A percentile compares a stretch with the other conserved stretches of the same genome.
Conservation (phyloP, 164 flowering plant genomes). For the Tinospora cordifolia region DNA sequence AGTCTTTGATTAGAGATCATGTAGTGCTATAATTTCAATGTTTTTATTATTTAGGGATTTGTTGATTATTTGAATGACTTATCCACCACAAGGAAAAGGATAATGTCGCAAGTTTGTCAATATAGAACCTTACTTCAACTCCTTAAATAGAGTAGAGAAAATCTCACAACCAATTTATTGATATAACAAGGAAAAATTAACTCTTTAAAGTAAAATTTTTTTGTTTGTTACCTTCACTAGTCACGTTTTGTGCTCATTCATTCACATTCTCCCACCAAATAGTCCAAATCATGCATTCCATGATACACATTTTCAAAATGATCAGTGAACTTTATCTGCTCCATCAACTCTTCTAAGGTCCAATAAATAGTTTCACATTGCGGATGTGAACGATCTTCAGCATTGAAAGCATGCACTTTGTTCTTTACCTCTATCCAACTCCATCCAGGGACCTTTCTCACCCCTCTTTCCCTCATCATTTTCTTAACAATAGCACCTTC, state of each 20-base stretch:
- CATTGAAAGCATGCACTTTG: constrained; percentile 62
- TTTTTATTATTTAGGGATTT: too few species aligned
- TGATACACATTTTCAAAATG: constrained; percentile 16
- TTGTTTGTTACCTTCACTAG: background rate
- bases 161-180: constrained; percentile 20
- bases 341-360: constrained; percentile 28
- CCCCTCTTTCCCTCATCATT: constrained; percentile 69
- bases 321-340: constrained; percentile 38
- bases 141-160: too few species aligned
- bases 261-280: constrained; percentile 3
- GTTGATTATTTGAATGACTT: too few species aligned
- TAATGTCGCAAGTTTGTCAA: too few species aligned
- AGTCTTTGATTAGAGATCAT: too few species aligned
- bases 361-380: constrained; percentile 39
- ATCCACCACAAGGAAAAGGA: too few species aligned
- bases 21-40: too few species aligned
- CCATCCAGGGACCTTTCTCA: constrained; percentile 82
- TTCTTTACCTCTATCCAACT: constrained; percentile 79
- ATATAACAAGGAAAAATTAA: constrained; percentile 4
- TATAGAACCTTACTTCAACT: too few species aligned
- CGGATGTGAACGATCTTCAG: constrained; percentile 58
- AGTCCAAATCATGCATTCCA: constrained; percentile 18
- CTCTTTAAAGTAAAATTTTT: background rate
- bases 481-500: constrained; percentile 58
- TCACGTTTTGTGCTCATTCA: background rate